phyloP scores from a whole-genome alignment of 2,329 filamentous ascomycete genomes.

The Calycina herbarum region DNA sequence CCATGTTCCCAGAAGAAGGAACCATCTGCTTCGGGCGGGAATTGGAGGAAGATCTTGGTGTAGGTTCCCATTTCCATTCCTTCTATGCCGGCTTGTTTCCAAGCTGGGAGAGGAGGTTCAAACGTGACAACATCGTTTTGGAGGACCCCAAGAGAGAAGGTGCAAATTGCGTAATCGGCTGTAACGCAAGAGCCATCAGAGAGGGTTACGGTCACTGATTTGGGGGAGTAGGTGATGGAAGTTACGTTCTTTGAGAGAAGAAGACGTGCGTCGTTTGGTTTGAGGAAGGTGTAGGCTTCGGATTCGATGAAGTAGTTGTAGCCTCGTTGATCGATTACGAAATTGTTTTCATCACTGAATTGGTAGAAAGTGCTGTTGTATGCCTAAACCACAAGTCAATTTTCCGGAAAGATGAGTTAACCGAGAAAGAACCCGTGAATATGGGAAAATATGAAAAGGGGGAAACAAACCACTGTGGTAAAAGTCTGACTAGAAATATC shows the following conservation, averaged over 20 bases:
- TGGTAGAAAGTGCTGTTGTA: constrained; percentile 64
- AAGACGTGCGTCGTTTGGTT: constrained; percentile 54
- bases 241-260: constrained; percentile 59
- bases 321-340: constrained; percentile 61
- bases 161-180: constrained; percentile 64
- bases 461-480: constrained; percentile 26
- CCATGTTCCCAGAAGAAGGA: constrained; percentile 62
- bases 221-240: constrained; percentile 51
- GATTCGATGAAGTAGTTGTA: constrained; percentile 58
- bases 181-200: constrained; percentile 53
- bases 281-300: constrained; percentile 58
- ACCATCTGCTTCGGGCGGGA: constrained; percentile 42
- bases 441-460: background rate
- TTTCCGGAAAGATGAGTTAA: background rate
- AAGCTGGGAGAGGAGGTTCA: constrained; percentile 56
- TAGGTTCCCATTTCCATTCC: constrained; percentile 70
- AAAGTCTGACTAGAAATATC: constrained; percentile 31
- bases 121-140: constrained; percentile 62
- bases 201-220: constrained; percentile 52
- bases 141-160: constrained; percentile 67
- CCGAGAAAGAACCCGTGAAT: background rate
- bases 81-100: constrained; percentile 64
- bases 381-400: constrained; percentile 9
- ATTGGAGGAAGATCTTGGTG: constrained; percentile 72
- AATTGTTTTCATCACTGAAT: constrained; percentile 61